Conservation (phyloP, 2,329 filamentous ascomycete species). For the Pseudogymnoascus sp. region DNA sequence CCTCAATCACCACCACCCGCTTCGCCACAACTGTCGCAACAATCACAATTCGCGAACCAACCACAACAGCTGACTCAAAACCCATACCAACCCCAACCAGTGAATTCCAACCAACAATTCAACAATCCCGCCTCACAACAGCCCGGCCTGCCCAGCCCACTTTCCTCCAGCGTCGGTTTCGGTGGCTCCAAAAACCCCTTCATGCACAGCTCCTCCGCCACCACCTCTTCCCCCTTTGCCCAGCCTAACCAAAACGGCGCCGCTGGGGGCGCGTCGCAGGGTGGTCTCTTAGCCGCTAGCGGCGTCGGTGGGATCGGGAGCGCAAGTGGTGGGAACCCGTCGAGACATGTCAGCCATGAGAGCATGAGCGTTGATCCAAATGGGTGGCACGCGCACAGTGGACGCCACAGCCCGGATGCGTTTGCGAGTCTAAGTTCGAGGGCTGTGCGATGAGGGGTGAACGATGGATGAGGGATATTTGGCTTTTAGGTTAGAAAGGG, state of each 20-base stretch:
- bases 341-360: conserved; percentile 54
- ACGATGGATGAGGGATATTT: background rate
- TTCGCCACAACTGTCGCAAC: conserved; percentile 32
- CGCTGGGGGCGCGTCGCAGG: background rate
- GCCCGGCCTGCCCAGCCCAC: conserved; percentile 24
- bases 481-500: background rate
- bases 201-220: conserved; percentile 11
- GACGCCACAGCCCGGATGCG: conserved; percentile 69
- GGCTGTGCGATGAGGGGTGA: conserved; percentile 13
- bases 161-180: background rate
- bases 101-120: background rate
- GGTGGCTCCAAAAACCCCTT: conserved; percentile 28
- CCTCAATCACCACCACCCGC: conserved; percentile 20
- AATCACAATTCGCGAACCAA: conserved; percentile 21
- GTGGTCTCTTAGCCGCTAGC: background rate
- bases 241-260: background rate
- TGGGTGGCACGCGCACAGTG: conserved; percentile 55
- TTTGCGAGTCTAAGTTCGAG: conserved; percentile 55
- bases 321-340: conserved; percentile 16
- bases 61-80: conserved; percentile 27
- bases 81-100: conserved; percentile 9
- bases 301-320: background rate
- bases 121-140: background rate
- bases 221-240: background rate
- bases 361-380: conserved; percentile 45